Evolutionary conservation across 1,139 yeast genomes (phyloP).

Genomic region (Insectozyma bohioensis): DNA sequence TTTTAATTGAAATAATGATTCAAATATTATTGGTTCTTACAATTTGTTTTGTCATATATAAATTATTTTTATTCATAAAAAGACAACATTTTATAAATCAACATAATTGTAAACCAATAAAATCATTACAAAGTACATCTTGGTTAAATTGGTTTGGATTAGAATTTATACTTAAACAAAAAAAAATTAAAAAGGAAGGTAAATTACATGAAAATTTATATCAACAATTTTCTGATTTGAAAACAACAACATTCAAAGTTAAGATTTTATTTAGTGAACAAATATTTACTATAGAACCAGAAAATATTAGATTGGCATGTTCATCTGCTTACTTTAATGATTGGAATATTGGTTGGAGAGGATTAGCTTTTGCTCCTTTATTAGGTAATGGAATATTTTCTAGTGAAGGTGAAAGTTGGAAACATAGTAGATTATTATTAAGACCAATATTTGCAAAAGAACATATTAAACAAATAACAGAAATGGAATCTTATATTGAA

Average conservation of each 20-base stretch:
- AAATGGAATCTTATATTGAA: constrained; percentile 42
- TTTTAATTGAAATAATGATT: too few species aligned
- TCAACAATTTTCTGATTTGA: neutral
- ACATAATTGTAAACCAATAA: constrained; percentile 6
- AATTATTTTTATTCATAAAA: too few species aligned
- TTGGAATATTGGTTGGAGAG: constrained; percentile 45
- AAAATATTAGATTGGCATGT: constrained; percentile 30
- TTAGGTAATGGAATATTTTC: constrained; percentile 57
- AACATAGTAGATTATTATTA: constrained; percentile 50
- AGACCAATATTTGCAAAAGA: constrained; percentile 55
- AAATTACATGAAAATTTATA: constrained; percentile 1
- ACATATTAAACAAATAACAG: constrained; percentile 45
- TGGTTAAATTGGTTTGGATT: constrained; percentile 3
- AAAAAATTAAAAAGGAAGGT: constrained; percentile 3
- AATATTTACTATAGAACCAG: constrained; percentile 22
- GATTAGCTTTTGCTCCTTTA: constrained; percentile 36
- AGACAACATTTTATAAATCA: neutral
- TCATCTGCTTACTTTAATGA: constrained; percentile 40
- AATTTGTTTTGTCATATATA: too few species aligned
- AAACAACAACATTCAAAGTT: constrained; percentile 6
- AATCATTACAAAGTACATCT: constrained; percentile 1
- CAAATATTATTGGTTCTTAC: too few species aligned
- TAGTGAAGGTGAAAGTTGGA: constrained; percentile 52
- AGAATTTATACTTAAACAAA: constrained; percentile 1
- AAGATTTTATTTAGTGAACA: neutral